These are phyloP conservation scores for Xylaria curta DNA, from an alignment of 495 filamentous ascomycete species.

Conservation along the genomic window DNA sequence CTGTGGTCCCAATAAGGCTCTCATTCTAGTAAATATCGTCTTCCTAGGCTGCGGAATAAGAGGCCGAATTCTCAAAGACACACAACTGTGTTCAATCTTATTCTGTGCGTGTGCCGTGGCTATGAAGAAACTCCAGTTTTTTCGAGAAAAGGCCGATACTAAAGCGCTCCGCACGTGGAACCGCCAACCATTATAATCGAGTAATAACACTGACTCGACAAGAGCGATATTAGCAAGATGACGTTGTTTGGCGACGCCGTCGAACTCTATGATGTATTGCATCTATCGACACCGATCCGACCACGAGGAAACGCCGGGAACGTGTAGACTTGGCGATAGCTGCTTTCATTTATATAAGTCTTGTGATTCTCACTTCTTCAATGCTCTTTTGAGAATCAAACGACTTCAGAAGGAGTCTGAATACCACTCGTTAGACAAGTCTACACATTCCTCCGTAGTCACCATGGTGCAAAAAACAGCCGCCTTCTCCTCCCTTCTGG, in stretches of 20 bases:
- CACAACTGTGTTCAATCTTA: background rate
- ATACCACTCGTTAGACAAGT: background rate
- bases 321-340: background rate
- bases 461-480: slow-evolving; percentile 33
- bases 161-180: background rate
- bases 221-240: slow-evolving; percentile 1
- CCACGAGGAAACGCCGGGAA: background rate
- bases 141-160: background rate
- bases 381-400: background rate
- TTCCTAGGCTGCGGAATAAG: background rate
- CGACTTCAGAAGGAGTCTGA: background rate
- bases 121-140: background rate
- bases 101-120: slow-evolving; percentile 1
- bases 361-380: background rate
- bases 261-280: slow-evolving; percentile 6
- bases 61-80: too few relatives aligned
- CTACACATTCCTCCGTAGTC: too few relatives aligned
- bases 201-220: background rate
- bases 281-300: background rate
- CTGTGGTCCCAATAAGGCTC: background rate
- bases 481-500: slow-evolving; percentile 27
- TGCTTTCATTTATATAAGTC: background rate
- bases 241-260: slow-evolving; percentile 19
- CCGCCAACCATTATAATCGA: background rate
- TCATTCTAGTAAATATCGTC: background rate